phyloP scores from a whole-genome alignment of 2,329 filamentous ascomycete genomes.

The Aspergillus ustus region DNA sequence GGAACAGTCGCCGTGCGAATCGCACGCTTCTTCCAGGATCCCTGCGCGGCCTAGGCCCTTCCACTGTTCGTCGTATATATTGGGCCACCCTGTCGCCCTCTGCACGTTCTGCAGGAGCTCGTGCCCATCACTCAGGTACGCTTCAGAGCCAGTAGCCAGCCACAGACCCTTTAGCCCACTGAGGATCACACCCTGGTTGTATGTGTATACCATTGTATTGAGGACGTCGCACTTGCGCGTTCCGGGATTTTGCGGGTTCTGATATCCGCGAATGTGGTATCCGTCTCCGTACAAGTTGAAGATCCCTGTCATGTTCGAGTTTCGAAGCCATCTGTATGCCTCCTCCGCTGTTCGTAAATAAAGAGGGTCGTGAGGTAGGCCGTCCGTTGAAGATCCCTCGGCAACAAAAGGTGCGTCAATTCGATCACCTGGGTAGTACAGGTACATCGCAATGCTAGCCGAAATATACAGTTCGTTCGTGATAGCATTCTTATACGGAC shows the following conservation, averaged over 20 bases:
- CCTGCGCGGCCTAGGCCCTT: constrained; percentile 76
- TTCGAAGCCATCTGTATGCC: constrained; percentile 79
- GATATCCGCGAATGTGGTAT: constrained; percentile 77
- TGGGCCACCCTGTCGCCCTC: constrained; percentile 74
- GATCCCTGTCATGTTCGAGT: constrained; percentile 78
- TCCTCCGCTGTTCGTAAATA: constrained; percentile 76
- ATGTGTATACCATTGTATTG: constrained; percentile 90
- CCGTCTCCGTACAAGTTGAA: constrained; percentile 82
- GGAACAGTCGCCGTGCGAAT: constrained; percentile 73
- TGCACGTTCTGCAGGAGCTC: constrained; percentile 75
- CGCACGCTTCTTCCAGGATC: constrained; percentile 83
- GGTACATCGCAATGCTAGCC: constrained; percentile 85
- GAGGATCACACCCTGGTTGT: constrained; percentile 91
- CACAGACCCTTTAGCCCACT: constrained; percentile 81
- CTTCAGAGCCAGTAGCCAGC: constrained; percentile 72
- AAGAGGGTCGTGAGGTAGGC: constrained; percentile 59
- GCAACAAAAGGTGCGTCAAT: constrained; percentile 70
- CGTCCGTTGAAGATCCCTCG: constrained; percentile 31
- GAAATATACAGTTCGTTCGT: constrained; percentile 91
- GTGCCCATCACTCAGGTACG: constrained; percentile 80
- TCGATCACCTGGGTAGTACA: constrained; percentile 80
- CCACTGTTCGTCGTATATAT: constrained; percentile 59
- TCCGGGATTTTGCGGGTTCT: constrained; percentile 60
- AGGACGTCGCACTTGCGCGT: constrained; percentile 77
- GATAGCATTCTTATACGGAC: constrained; percentile 94